Conservation (phyloP, 2,329 filamentous ascomycete species). For the Ramichloridium luteum region DNA sequence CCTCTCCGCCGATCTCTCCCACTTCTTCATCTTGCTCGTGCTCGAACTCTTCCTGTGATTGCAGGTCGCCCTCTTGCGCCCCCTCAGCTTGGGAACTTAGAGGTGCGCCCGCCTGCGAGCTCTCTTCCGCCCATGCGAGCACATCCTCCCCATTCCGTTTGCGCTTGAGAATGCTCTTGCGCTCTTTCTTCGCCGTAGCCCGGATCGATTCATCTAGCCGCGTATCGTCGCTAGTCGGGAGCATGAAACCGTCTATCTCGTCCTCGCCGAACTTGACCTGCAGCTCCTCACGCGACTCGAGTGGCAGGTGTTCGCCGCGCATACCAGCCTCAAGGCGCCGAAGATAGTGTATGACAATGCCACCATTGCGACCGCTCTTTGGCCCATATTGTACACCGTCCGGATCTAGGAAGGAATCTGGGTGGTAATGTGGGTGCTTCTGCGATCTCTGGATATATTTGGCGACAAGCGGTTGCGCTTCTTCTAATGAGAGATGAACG, state of each 20-base stretch:
- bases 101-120: constrained; percentile 9
- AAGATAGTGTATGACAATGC: constrained; percentile 41
- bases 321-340: constrained; percentile 41
- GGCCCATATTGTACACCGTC: constrained; percentile 32
- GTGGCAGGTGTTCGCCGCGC: constrained; percentile 38
- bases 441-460: constrained; percentile 31
- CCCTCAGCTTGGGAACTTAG: constrained; percentile 9
- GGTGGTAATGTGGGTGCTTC: constrained; percentile 35
- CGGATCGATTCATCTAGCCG: constrained; percentile 18
- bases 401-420: constrained; percentile 34
- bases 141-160: constrained; percentile 7
- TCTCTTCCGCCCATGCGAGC: constrained; percentile 10
- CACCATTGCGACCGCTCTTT: constrained; percentile 32
- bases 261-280: constrained; percentile 28
- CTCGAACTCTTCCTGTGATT: constrained; percentile 34
- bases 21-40: constrained; percentile 28
- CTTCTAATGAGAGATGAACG: constrained; percentile 21
- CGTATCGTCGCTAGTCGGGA: constrained; percentile 16
- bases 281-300: constrained; percentile 26
- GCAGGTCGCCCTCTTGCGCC: constrained; percentile 23
- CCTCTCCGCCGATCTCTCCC: constrained; percentile 29
- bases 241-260: constrained; percentile 10
- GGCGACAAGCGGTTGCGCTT: constrained; percentile 27
- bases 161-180: constrained; percentile 10
- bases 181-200: constrained; percentile 22